Base-by-base conservation (phyloP, 306 rosid species). In the Aeschynomene evenia region DNA sequence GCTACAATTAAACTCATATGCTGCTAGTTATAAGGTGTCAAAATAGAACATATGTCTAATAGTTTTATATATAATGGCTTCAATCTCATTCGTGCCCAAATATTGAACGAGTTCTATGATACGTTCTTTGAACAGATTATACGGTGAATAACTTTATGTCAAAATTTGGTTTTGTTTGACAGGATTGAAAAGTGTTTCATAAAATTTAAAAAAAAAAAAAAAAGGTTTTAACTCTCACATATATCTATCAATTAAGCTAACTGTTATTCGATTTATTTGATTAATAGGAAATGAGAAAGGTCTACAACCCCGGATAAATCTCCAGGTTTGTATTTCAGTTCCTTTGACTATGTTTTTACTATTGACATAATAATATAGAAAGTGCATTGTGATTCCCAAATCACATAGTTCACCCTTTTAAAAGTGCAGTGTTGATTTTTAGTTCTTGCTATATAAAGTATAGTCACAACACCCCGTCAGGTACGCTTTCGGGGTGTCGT, bases 261-360 rank as follows among this genome's bases (percentile, higher is more conserved):
- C 11, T 45, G 15, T 29, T 31, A 6, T 63, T 11, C 15, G 64
- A 53, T 23, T 53, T 39, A 15, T 31, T 20, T 23, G n/a, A 12
- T 21, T n/a, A 20, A 74, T 70, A 85, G 92, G 80, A 67, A 84
- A 72, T 45, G 77, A 81, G 42, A 71, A 73, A 56, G 75, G 80
- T 20, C 16, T 42, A 7, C 51, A 11, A 10, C 84, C 85, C 36
- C 26, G 58, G 56, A 68, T 88, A 69, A 85, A 85, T 77, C 71
- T 87, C 12, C 66, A 85, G 88, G 89, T 85, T 24, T 12, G 16
- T 12, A 15, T 24, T 64, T 5, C n/a, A 64, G 7, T 20, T 9
- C 16, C 18, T 46, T n/a, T 23, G 10, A 33, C 12, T 20, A 1
- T 57, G 54, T 52, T 53, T 31, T 50, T 6, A 62, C 11, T 20